These are phyloP conservation scores for Ampelocalamus luodianensis DNA, from an alignment of 176 grass and related monocot genomes.

Conservation along the genomic window DNA sequence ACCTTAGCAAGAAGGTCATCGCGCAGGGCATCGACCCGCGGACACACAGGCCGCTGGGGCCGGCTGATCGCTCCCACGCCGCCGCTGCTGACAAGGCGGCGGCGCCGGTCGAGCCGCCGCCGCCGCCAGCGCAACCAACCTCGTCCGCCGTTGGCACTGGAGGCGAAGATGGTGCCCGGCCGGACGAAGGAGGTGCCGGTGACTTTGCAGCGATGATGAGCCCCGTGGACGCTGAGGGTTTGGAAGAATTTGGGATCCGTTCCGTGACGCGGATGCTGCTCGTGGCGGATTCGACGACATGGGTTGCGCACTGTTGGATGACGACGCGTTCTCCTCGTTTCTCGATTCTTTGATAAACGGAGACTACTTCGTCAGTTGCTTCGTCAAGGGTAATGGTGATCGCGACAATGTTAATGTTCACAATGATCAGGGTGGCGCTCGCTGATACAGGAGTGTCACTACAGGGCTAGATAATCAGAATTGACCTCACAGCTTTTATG, in stretches of 20 bases:
- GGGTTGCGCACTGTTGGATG: constrained; percentile 31
- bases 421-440: too few species aligned
- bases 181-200: background rate
- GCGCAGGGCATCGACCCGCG: constrained; percentile 72
- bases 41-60: constrained; percentile 59
- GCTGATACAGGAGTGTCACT: too few species aligned
- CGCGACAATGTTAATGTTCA: background rate
- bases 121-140: background rate
- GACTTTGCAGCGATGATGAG: constrained; percentile 32
- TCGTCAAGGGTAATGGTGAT: constrained; percentile 2
- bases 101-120: background rate
- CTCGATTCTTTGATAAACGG: constrained; percentile 62
- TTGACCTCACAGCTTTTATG: too few species aligned
- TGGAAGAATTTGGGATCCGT: constrained; percentile 36
- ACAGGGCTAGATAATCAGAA: too few species aligned
- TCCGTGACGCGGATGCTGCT: background rate
- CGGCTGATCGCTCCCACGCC: background rate
- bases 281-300: constrained; percentile 32
- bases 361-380: constrained; percentile 10
- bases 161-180: background rate
- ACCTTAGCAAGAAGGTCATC: constrained; percentile 82
- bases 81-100: background rate
- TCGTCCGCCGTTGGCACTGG: constrained; percentile 13
- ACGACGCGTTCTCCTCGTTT: constrained; percentile 67
- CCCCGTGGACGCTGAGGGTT: constrained; percentile 21